Evolutionary conservation across 176 grass and related monocot genomes (phyloP).

Genomic region (Aegilops bicornis): DNA sequence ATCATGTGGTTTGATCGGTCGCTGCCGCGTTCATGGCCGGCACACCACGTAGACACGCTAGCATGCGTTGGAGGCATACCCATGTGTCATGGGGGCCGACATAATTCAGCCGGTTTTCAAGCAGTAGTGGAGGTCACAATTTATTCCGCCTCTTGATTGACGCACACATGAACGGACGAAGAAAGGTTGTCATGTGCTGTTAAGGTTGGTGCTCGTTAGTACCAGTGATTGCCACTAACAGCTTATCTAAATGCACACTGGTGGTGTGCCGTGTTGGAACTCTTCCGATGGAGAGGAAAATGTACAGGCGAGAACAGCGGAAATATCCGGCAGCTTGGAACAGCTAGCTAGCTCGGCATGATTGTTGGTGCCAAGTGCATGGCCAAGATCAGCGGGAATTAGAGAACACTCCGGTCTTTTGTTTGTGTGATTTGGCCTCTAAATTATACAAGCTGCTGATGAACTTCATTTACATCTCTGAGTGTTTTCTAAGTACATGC

Average conservation of each 20-base stretch:
- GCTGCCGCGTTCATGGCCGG: constrained; percentile 24
- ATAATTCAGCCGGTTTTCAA: background rate
- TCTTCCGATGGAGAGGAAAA: background rate
- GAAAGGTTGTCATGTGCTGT: background rate
- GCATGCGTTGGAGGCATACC: background rate
- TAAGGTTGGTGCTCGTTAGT: background rate
- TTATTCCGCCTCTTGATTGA: background rate
- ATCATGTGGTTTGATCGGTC: constrained; percentile 17
- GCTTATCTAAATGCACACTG: constrained; percentile 9
- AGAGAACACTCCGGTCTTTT: too few species aligned
- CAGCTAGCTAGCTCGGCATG: background rate
- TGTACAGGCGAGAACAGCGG: background rate
- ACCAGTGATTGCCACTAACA: background rate
- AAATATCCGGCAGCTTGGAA: background rate
- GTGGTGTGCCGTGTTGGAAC: background rate
- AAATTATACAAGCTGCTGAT: too few species aligned
- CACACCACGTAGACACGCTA: constrained; percentile 8
- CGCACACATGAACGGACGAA: background rate
- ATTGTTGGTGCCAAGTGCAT: background rate
- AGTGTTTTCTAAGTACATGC: too few species aligned
- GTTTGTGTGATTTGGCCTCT: too few species aligned
- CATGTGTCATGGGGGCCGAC: background rate
- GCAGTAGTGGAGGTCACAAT: constrained; percentile 6
- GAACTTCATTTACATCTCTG: too few species aligned
- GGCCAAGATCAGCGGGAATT: too few species aligned